Evolutionary conservation across 352 stramenopile genomes (phyloP).

Genomic region (Phytophthora podocarpi): DNA sequence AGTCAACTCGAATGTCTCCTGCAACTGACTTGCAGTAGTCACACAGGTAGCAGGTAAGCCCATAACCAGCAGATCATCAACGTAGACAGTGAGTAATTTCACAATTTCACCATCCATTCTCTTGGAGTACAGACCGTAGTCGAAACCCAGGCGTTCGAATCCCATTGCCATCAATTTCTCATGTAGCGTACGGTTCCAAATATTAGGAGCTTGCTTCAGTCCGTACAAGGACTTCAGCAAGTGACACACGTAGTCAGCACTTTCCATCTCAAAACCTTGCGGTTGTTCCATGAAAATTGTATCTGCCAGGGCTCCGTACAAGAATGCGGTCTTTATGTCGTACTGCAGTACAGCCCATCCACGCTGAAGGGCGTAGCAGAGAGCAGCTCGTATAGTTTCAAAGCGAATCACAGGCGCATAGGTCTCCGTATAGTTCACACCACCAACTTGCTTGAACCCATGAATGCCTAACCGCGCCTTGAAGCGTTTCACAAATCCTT

Average conservation of each 20-base stretch:
- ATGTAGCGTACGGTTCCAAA: conserved; percentile 22
- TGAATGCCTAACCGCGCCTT: conserved; percentile 18
- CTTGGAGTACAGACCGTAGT: conserved; percentile 16
- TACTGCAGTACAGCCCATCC: conserved; percentile 16
- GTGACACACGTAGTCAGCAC: background rate
- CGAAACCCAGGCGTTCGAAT: conserved; percentile 3
- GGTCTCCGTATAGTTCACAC: conserved; percentile 15
- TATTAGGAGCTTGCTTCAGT: conserved; percentile 5
- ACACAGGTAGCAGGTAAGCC: background rate
- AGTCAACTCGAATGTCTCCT: conserved; percentile 23
- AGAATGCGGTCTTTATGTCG: conserved; percentile 16
- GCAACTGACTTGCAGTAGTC: no score
- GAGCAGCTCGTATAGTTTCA: conserved; percentile 8
- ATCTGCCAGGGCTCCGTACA: conserved; percentile 5
- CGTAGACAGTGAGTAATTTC: conserved; percentile 3
- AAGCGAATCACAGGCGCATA: conserved; percentile 20
- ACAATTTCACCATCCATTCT: background rate
- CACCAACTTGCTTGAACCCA: conserved; percentile 7
- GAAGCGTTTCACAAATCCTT: background rate
- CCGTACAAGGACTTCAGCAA: conserved; percentile 12
- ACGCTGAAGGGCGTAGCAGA: conserved; percentile 10
- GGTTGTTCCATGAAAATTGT: conserved; percentile 3
- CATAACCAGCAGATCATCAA: conserved; percentile 13
- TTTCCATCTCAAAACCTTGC: background rate
- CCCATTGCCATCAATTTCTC: no score